These are phyloP conservation scores for Abrus precatorius DNA, from an alignment of 306 rosid genomes.

Conservation along the genomic window DNA sequence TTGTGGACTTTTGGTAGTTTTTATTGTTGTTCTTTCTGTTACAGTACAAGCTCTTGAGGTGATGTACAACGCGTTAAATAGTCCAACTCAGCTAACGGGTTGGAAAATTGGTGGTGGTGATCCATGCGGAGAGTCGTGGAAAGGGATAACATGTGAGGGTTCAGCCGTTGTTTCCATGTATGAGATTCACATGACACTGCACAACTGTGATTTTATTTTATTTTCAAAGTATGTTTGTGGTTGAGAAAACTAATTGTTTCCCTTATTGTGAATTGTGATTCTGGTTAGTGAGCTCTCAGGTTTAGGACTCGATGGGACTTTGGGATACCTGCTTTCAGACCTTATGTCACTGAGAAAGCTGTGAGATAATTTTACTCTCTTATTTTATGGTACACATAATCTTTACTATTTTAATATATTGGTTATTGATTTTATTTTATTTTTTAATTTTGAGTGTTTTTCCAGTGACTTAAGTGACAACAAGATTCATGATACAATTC, in stretches of 20 bases:
- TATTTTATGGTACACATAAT: slow-evolving; percentile 23
- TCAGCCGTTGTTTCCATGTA: slow-evolving; percentile 92
- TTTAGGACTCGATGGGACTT: slow-evolving; percentile 86
- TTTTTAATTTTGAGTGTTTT: slow-evolving; percentile 32
- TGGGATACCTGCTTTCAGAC: slow-evolving; percentile 89
- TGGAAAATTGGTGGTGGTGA: slow-evolving; percentile 88
- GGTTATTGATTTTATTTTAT: neutral
- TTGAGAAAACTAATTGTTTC: slow-evolving; percentile 45
- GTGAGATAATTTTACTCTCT: slow-evolving; percentile 64
- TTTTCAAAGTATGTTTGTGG: neutral
- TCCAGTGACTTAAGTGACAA: slow-evolving; percentile 86
- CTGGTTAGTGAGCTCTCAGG: slow-evolving; percentile 77
- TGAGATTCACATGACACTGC: slow-evolving; percentile 49
- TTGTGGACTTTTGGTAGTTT: slow-evolving; percentile 7
- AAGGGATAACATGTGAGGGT: slow-evolving; percentile 90
- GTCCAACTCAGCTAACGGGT: slow-evolving; percentile 78
- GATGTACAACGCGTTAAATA: slow-evolving; percentile 78
- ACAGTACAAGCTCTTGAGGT: slow-evolving; percentile 91
- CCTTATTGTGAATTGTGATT: slow-evolving; percentile 43
- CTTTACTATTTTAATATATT: slow-evolving; percentile 3
- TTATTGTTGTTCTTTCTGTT: slow-evolving; percentile 42
- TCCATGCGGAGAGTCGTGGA: slow-evolving; percentile 95
- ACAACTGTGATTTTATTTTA: slow-evolving; percentile 3
- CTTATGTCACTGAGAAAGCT: slow-evolving; percentile 75
- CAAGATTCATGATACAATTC: slow-evolving; percentile 78